phyloP scores from a whole-genome alignment of 306 rosid species.

The Aeschynomene evenia region DNA sequence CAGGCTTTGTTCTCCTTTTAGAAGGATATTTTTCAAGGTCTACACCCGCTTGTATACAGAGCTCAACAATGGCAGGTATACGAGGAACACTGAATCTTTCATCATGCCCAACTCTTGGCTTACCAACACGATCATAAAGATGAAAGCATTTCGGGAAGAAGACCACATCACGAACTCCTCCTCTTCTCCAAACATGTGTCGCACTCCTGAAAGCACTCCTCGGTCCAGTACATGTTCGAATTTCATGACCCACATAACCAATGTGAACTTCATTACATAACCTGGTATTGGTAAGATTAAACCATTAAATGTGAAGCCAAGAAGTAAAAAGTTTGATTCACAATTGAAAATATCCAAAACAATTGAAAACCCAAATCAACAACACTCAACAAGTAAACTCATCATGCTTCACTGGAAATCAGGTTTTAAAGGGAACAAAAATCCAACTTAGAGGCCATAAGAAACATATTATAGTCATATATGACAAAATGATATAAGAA shows the following conservation, averaged over 20 bases:
- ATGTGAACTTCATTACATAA: conserved; percentile 72
- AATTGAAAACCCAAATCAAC: conserved; percentile 14
- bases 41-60: conserved; percentile 84
- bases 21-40: conserved; percentile 58
- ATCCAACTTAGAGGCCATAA: background rate
- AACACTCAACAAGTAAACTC: background rate
- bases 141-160: conserved; percentile 73
- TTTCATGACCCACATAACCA: conserved; percentile 74
- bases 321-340: conserved; percentile 8
- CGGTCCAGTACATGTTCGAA: conserved; percentile 70
- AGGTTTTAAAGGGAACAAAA: background rate
- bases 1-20: conserved; percentile 81
- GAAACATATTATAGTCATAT: too few relatives aligned
- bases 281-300: conserved; percentile 46
- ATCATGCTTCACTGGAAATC: conserved; percentile 11
- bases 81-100: conserved; percentile 54
- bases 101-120: conserved; percentile 77
- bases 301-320: conserved; percentile 14
- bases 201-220: conserved; percentile 59
- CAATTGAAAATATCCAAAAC: conserved; percentile 11
- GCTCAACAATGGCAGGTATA: conserved; percentile 80
- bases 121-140: conserved; percentile 81
- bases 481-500: background rate
- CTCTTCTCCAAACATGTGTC: conserved; percentile 69
- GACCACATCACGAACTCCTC: conserved; percentile 61